A percentile compares a stretch with the other conserved stretches of the same genome.
Evolutionary conservation across 768 basidiomycete genomes (phyloP).

Genomic region (Infundibulicybe gibba): DNA sequence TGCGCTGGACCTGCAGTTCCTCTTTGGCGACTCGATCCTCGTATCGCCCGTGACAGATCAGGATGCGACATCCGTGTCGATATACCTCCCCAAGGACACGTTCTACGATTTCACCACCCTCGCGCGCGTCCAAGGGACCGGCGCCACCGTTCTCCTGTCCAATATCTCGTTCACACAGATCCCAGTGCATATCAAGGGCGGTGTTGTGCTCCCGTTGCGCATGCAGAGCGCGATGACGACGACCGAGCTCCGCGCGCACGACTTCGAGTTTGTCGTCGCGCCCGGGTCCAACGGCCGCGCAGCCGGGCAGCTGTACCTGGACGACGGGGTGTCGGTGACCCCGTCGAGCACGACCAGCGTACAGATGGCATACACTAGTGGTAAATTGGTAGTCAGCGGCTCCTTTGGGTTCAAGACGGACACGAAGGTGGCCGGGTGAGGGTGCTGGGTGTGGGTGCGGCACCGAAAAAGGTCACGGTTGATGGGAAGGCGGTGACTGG

Average conservation of each 20-base stretch:
- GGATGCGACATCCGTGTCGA: constrained; percentile 50
- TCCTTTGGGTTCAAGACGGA: constrained; percentile 32
- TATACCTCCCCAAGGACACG: constrained; percentile 60
- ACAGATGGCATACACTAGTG: constrained; percentile 25
- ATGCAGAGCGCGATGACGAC: constrained; percentile 58
- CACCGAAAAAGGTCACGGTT: constrained; percentile 24
- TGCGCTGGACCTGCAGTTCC: constrained; percentile 63
- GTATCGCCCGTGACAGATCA: constrained; percentile 68
- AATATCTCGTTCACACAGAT: constrained; percentile 55
- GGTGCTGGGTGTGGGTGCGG: constrained; percentile 30
- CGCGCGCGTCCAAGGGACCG: constrained; percentile 43
- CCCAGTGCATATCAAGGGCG: constrained; percentile 60
- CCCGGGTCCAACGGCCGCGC: constrained; percentile 51
- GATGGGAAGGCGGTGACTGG: constrained; percentile 20
- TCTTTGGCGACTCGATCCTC: constrained; percentile 64
- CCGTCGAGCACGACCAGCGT: constrained; percentile 28
- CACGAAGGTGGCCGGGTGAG: constrained; percentile 32
- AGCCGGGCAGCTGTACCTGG: constrained; percentile 51
- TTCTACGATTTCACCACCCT: constrained; percentile 64
- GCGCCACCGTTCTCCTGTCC: constrained; percentile 36
- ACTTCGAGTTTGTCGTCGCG: constrained; percentile 64
- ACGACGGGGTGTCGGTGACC: constrained; percentile 56
- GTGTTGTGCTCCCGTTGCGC: constrained; percentile 56
- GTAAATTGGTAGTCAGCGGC: constrained; percentile 29
- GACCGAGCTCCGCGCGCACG: constrained; percentile 42